phyloP scores from a whole-genome alignment of 2,329 filamentous ascomycete genomes.

The Fusarium devonianum region DNA sequence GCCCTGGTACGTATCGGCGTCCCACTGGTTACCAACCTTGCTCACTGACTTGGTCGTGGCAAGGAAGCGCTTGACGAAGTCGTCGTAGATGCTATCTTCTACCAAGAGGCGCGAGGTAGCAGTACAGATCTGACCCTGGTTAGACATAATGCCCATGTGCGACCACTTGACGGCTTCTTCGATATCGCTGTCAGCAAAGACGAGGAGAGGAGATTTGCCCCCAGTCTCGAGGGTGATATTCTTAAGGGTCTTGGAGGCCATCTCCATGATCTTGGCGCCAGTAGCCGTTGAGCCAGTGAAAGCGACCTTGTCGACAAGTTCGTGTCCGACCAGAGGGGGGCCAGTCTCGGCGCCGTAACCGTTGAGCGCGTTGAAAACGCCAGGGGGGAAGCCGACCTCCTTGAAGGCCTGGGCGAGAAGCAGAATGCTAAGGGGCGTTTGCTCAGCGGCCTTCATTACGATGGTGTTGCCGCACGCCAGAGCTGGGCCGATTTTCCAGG shows the following conservation, averaged over 20 bases:
- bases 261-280: conserved; percentile 78
- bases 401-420: conserved; percentile 69
- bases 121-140: conserved; percentile 70
- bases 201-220: conserved; percentile 78
- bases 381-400: conserved; percentile 78
- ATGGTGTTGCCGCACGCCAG: conserved; percentile 74
- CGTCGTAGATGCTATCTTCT: conserved; percentile 83
- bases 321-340: conserved; percentile 63
- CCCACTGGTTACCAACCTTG: conserved; percentile 46
- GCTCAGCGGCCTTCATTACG: conserved; percentile 76
- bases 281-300: conserved; percentile 79
- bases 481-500: conserved; percentile 80
- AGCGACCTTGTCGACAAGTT: conserved; percentile 76
- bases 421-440: conserved; percentile 75
- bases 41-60: conserved; percentile 65
- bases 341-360: conserved; percentile 79
- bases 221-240: conserved; percentile 70
- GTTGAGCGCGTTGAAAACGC: conserved; percentile 76
- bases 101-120: conserved; percentile 83
- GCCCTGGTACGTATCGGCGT: conserved; percentile 48
- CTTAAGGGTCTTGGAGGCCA: conserved; percentile 69
- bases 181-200: conserved; percentile 77
- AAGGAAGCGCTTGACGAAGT: conserved; percentile 80
- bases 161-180: conserved; percentile 78
- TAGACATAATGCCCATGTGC: conserved; percentile 71